phyloP scores from a whole-genome alignment of 2,329 filamentous ascomycete species.

The Clonostachys rhizophaga region DNA sequence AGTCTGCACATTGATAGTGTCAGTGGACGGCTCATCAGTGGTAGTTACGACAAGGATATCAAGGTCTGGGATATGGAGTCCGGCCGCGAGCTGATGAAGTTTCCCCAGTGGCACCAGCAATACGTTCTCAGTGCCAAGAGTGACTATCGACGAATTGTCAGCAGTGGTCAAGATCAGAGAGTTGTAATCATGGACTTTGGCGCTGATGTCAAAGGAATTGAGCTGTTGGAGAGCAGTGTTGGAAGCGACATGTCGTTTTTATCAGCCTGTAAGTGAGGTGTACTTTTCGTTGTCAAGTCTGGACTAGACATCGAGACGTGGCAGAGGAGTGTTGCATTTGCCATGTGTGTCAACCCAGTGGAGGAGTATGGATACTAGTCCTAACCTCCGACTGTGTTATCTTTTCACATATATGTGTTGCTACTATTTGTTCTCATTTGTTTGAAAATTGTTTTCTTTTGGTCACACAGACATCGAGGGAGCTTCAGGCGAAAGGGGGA shows the following conservation, averaged over 20 bases:
- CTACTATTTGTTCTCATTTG: too few species aligned
- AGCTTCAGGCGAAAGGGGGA: too few species aligned
- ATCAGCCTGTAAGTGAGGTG: conserved; percentile 5
- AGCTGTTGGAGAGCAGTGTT: conserved; percentile 46
- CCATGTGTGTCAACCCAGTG: too few species aligned
- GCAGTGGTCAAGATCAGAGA: conserved; percentile 89
- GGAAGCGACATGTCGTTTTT: conserved; percentile 12
- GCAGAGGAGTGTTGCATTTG: too few species aligned
- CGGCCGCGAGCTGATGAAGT: conserved; percentile 73
- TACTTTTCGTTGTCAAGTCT: too few species aligned
- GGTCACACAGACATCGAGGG: not conserved
- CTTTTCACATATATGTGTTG: too few species aligned
- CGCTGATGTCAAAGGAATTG: conserved; percentile 50
- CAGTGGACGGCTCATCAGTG: conserved; percentile 82
- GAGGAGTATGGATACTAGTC: too few species aligned
- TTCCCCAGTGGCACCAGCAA: conserved; percentile 92
- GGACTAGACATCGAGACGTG: too few species aligned
- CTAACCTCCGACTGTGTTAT: too few species aligned
- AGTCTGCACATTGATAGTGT: conserved; percentile 86
- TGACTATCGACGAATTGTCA: conserved; percentile 91
- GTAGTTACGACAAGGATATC: conserved; percentile 92
- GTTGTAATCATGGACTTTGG: conserved; percentile 94
- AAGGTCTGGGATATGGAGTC: conserved; percentile 88
- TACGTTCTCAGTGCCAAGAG: conserved; percentile 97
- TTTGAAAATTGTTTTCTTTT: not conserved